A percentile compares a stretch with the other conserved stretches of the same genome.
Evolutionary conservation across 2,329 filamentous ascomycete genomes (phyloP).

Genomic region (Emergomyces pasteurianus): DNA sequence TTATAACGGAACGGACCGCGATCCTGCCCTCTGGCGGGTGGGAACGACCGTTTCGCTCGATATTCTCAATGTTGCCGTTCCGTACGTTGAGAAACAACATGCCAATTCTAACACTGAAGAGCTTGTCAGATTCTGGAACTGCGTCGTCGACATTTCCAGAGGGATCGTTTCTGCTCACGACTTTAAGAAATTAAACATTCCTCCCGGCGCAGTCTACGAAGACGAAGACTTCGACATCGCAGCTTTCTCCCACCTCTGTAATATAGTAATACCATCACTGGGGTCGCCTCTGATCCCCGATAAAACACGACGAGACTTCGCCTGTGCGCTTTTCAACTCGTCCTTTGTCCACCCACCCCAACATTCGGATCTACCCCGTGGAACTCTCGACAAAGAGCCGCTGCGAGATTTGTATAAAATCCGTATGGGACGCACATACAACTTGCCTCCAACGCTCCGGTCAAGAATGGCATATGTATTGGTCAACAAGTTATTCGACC

Average conservation of each 20-base stretch:
- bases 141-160: slow-evolving; percentile 51
- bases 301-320: slow-evolving; percentile 55
- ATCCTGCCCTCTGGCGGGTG: slow-evolving; percentile 63
- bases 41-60: slow-evolving; percentile 60
- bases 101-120: slow-evolving; percentile 21
- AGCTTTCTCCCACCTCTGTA: slow-evolving; percentile 55
- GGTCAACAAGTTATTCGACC: slow-evolving; percentile 63
- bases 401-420: slow-evolving; percentile 52
- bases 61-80: slow-evolving; percentile 55
- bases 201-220: slow-evolving; percentile 38
- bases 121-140: slow-evolving; percentile 55
- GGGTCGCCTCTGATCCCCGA: slow-evolving; percentile 56
- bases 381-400: slow-evolving; percentile 35
- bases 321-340: slow-evolving; percentile 63
- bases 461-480: slow-evolving; percentile 67
- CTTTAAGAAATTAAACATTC: slow-evolving; percentile 32
- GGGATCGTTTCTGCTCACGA: slow-evolving; percentile 59
- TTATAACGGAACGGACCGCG: slow-evolving; percentile 60
- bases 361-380: slow-evolving; percentile 44
- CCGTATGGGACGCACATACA: slow-evolving; percentile 60
- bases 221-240: slow-evolving; percentile 76
- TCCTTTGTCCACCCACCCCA: slow-evolving; percentile 69
- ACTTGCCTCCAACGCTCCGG: slow-evolving; percentile 52
- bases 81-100: slow-evolving; percentile 42
- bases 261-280: slow-evolving; percentile 60